A percentile compares a stretch with the other conserved stretches of the same genome.
Conservation (phyloP, 257 asterid species). For the Nicotiana otophora region DNA sequence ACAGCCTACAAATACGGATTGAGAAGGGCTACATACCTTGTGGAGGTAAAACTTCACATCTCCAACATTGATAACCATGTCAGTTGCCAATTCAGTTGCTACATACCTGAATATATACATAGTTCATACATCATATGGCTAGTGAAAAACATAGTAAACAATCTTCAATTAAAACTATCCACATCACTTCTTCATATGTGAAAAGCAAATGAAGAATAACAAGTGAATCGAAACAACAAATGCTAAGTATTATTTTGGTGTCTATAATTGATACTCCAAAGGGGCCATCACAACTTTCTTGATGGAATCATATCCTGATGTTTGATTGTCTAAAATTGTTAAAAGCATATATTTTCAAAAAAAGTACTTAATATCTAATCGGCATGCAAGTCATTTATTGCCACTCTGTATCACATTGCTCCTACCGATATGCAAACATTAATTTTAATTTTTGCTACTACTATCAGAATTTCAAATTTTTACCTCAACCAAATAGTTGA, state of each 20-base stretch:
- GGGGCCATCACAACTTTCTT: background rate
- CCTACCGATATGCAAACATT: background rate
- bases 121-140: constrained; percentile 3
- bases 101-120: constrained; percentile 38
- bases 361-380: background rate
- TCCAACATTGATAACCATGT: constrained; percentile 34
- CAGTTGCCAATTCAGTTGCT: constrained; percentile 43
- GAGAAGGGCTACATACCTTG: constrained; percentile 27
- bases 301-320: background rate
- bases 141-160: background rate
- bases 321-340: background rate
- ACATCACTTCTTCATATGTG: too few relatives aligned
- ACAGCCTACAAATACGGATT: background rate
- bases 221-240: too few relatives aligned
- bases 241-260: too few relatives aligned
- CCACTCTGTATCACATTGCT: background rate
- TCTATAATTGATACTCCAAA: too few relatives aligned
- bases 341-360: background rate
- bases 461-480: background rate
- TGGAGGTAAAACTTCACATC: constrained; percentile 44
- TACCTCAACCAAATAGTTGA: background rate
- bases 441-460: background rate
- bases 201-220: too few relatives aligned
- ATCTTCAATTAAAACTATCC: background rate
- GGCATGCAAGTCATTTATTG: background rate